Evolutionary conservation across 2,329 filamentous ascomycete genomes (phyloP), one percentile per base, ranked within the genome.

Genomic region (Penicillium sp.): DNA sequence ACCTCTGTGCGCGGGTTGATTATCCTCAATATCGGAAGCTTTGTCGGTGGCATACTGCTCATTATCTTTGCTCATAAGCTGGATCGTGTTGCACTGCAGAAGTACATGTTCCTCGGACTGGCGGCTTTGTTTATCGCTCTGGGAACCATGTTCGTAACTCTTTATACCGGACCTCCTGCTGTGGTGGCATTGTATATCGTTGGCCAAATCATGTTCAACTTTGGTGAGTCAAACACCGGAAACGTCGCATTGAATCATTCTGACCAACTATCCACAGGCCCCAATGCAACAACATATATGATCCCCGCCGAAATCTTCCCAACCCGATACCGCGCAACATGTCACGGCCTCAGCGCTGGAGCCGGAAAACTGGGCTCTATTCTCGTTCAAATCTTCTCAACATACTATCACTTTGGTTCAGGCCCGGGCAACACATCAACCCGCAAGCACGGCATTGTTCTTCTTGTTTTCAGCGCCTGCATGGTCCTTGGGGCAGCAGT

Each of bases 301-400:
- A 79, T 84, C 38, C 79, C 82, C n/a, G 81, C 81, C 13, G 82
- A 84, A 60, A 76, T 82, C 50, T 84, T 84, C 60, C 82, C 82
- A 4, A 84, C 82, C 0, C 74, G 79, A 19, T 84, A 83, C 63
- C 77, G 82, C 19, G 81, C 76, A 51, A 81, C 79, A 1, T 81
- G 78, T 58, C 80, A 84, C 64, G 82, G 82, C 21, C 77, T 84
- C 58, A 76, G 78, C 29, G 82, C 82, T n/a, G 82, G 76, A 1
- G 67, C 75, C 1, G 82, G 82, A 4, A 84, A 84, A 64, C 67
- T 84, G 0, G 82, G 82, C 19, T 80, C 81, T 0, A 74, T 78
- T 50, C 66, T 76, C 15, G 73, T 77, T 21, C 75, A 77, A 55
- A 50, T 77, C 23, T 73, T 77, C 50, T 74, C 71, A 1, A 66